Base-by-base conservation (phyloP, 176 grass and related monocot genomes). In the Canna indica region DNA sequence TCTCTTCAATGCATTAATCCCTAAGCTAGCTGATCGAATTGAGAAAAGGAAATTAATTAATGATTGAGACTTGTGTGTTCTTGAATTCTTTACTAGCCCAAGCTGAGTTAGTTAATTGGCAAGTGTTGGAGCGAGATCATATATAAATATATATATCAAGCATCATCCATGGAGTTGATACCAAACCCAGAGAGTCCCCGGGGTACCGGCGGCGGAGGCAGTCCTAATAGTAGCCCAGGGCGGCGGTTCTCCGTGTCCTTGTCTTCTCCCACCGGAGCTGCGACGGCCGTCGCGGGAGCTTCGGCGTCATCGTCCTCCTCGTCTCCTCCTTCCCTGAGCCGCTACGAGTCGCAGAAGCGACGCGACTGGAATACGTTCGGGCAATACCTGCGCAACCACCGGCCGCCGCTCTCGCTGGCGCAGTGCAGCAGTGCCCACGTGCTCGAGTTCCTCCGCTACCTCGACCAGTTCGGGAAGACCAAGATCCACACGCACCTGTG, bases 401-500 rank as follows among this genome's bases (percentile, higher is more conserved):
- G 88, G 2, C 88, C 88, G 71, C 88, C 88, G 68, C 81, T 90
- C 74, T 85, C 92, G 75, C 85, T 96, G 36, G 81, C 88, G 29
- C 81, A 88, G 47, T 96, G 92, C 80, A 96, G 92, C 81, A 88
- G 92, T 25, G 92, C 92, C 26, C 92, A 91, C 56, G 92, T 96
- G 38, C 91, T 96, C 69, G 92, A 96, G 81, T 96, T 96, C 71
- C 83, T 96, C 4, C 47, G 85, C 47, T 96, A 96, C 52, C 83
- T 91, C 16, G 88, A 96, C 47, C 92, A 96, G 85, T 96, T 96
- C 73, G 92, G 92, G 30, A 96, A 96, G 85, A 96, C 92, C 18
- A 54, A 54, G 50, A 54, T 54, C 50, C 50, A 54, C 50, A 54
- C 50, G 18, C 50, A 54, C 50, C 6, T 54, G 50, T 54, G 50